A percentile compares a stretch with the other conserved stretches of the same genome.
These are phyloP conservation scores for Aspergillus arachidicola DNA, from an alignment of 2,329 filamentous ascomycete species.

Conservation along the genomic window DNA sequence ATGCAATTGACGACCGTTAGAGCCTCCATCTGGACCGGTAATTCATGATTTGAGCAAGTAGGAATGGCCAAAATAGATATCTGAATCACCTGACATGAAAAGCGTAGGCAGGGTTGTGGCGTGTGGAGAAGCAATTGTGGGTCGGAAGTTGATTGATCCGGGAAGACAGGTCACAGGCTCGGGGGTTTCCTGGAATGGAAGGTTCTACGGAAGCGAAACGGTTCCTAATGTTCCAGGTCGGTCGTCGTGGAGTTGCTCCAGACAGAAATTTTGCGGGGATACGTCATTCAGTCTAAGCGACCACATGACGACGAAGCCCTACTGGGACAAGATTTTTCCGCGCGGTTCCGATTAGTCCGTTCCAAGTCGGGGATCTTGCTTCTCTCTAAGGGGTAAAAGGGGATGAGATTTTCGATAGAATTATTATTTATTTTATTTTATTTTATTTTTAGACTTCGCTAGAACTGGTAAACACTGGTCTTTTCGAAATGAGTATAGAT, in stretches of 20 bases:
- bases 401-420: no score
- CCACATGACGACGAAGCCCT: neutral
- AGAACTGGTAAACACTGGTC: neutral
- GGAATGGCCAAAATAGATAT: no score
- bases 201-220: neutral
- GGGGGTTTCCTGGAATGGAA: neutral
- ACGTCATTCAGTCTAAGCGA: conserved; percentile 1
- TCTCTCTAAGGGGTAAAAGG: neutral
- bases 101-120: neutral
- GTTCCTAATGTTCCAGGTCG: neutral
- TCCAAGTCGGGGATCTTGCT: neutral
- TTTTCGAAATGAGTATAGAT: neutral
- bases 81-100: neutral
- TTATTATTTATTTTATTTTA: no score
- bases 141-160: neutral
- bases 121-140: neutral
- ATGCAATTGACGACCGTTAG: neutral
- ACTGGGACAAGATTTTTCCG: neutral
- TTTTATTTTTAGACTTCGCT: no score
- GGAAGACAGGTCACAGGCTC: neutral
- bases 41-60: neutral
- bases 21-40: neutral
- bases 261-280: neutral
- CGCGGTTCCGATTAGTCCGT: neutral
- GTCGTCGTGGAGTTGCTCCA: neutral